These are phyloP conservation scores for Lepidium africanum DNA, from an alignment of 345 rosid species.

Conservation along the genomic window DNA sequence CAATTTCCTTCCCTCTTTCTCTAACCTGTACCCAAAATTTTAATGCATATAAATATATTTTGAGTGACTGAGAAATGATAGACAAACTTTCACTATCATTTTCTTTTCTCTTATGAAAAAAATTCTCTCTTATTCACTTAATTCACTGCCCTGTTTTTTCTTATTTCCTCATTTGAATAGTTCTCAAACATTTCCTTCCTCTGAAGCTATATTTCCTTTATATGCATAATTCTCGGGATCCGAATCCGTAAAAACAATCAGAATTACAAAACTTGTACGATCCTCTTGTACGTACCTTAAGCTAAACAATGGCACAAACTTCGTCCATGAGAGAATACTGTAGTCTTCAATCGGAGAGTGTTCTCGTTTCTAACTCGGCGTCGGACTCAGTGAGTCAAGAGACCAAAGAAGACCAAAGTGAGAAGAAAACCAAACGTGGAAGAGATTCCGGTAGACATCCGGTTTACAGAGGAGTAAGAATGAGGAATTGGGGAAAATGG, in stretches of 20 bases:
- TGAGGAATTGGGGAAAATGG: slow-evolving; percentile 98
- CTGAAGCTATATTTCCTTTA: background rate
- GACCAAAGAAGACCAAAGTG: slow-evolving; percentile 1
- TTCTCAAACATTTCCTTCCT: background rate
- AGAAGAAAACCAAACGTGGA: slow-evolving; percentile 33
- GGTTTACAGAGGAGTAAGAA: slow-evolving; percentile 73
- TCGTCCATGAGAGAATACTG: slow-evolving; percentile 3
- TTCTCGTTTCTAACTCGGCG: background rate
- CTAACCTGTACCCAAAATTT: slow-evolving; percentile 5
- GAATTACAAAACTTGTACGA: background rate
- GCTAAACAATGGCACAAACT: slow-evolving; percentile 18
- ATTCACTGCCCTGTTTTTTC: background rate
- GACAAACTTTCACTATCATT: background rate
- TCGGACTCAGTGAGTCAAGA: slow-evolving; percentile 1
- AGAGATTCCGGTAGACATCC: slow-evolving; percentile 67
- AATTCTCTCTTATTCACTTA: background rate
- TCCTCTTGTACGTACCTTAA: background rate
- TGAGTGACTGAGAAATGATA: slow-evolving; percentile 19
- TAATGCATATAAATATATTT: slow-evolving; percentile 30
- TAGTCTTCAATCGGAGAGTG: background rate
- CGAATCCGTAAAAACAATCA: background rate
- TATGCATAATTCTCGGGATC: slow-evolving; percentile 7
- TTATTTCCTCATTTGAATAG: slow-evolving; percentile 7
- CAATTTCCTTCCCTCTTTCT: slow-evolving; percentile 2
- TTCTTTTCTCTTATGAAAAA: slow-evolving; percentile 6